Evolutionary conservation across 2,329 filamentous ascomycete genomes (phyloP).

Genomic region (Colletotrichum aenigma): DNA sequence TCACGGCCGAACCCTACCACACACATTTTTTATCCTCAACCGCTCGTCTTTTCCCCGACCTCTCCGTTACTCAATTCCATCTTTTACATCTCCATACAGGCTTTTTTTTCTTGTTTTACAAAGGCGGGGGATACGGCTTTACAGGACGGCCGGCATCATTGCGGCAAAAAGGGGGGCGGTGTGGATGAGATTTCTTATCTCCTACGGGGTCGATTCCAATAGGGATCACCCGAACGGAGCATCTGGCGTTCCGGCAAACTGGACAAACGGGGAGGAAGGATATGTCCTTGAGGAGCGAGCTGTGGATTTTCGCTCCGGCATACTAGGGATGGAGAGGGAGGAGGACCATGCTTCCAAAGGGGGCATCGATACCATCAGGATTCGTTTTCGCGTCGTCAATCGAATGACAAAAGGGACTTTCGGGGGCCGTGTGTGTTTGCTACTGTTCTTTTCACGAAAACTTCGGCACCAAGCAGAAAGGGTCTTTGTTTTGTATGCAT

Average conservation of each 20-base stretch:
- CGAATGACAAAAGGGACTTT: neutral
- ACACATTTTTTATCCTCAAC: neutral
- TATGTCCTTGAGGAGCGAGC: fast-evolving
- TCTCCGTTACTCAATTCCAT: neutral
- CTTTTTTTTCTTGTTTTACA: neutral
- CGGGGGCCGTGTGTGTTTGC: neutral
- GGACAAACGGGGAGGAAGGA: neutral
- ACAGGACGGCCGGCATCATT: neutral
- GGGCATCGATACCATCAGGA: neutral
- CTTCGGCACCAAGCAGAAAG: neutral
- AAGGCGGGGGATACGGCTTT: neutral
- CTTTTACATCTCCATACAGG: neutral
- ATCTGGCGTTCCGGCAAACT: neutral
- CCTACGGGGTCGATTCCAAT: neutral
- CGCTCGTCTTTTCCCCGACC: neutral
- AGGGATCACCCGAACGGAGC: neutral
- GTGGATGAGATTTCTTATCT: neutral
- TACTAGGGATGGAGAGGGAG: neutral
- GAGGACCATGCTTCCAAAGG: neutral
- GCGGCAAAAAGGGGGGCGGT: neutral
- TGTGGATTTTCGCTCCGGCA: neutral
- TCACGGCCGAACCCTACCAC: neutral
- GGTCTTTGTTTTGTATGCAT: neutral
- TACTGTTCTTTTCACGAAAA: neutral
- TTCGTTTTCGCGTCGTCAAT: neutral